Evolutionary conservation across 257 asterid species (phyloP).

Genomic region (Solanum pinnatisectum): DNA sequence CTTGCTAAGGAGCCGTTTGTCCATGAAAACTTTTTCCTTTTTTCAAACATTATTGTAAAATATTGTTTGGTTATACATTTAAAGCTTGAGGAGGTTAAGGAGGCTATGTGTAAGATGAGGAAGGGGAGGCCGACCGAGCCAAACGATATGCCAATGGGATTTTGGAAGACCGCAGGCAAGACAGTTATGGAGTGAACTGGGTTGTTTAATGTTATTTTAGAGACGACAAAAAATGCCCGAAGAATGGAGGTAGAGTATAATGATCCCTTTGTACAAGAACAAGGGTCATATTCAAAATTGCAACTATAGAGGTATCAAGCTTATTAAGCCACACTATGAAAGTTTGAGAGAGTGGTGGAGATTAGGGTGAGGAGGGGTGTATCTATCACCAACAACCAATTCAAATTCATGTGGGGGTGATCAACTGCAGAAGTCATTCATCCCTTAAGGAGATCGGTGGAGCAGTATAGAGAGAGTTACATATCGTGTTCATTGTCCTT

Average conservation of each 20-base stretch:
- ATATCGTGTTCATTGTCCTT: neutral
- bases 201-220: neutral
- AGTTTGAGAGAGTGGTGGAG: neutral
- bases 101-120: neutral
- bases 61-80: neutral
- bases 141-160: neutral
- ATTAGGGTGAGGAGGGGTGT: neutral
- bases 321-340: neutral
- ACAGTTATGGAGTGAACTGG: neutral
- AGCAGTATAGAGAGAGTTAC: neutral
- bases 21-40: neutral
- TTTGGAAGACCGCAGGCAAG: neutral
- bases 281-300: neutral
- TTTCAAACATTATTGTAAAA: neutral
- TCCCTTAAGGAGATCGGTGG: neutral
- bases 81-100: neutral
- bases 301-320: neutral
- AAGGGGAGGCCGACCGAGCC: neutral
- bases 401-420: neutral
- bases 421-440: neutral
- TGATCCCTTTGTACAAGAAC: neutral
- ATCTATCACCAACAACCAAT: neutral
- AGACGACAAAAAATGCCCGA: neutral
- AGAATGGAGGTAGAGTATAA: neutral
- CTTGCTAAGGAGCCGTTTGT: neutral